Conservation (phyloP, 208 protist genomes). For the Trichomonas tenax region DNA sequence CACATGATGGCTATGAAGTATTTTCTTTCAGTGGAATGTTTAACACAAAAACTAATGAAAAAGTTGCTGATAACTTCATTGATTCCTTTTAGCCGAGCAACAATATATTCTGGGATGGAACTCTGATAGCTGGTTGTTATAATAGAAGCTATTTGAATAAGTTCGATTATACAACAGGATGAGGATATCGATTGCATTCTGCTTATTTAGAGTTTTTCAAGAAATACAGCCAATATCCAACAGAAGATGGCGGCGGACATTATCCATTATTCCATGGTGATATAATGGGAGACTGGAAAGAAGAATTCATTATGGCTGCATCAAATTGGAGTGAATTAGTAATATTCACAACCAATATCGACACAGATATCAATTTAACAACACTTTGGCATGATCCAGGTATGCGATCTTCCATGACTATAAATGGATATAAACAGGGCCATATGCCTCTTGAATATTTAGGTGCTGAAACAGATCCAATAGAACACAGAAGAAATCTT, state of each 20-base stretch:
- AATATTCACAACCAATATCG: background rate
- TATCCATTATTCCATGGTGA: constrained; percentile 9
- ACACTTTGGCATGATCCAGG: background rate
- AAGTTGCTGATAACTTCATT: background rate
- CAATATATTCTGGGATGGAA: background rate
- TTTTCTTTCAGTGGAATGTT: background rate
- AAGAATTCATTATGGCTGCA: background rate
- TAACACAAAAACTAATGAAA: background rate
- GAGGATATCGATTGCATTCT: background rate
- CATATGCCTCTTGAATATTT: background rate
- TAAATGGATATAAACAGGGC: background rate
- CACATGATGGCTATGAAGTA: background rate
- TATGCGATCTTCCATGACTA: background rate
- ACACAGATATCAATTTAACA: background rate
- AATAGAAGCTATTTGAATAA: background rate
- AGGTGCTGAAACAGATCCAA: background rate
- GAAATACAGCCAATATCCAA: background rate
- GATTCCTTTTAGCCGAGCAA: background rate
- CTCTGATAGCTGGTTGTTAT: background rate
- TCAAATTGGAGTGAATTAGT: background rate
- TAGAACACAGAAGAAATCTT: background rate
- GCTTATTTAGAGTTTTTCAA: background rate
- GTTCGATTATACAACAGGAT: background rate
- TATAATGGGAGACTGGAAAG: background rate
- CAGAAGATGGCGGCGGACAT: background rate